These are phyloP conservation scores for Isatis tinctoria DNA, from an alignment of 345 rosid species.

Conservation along the genomic window DNA sequence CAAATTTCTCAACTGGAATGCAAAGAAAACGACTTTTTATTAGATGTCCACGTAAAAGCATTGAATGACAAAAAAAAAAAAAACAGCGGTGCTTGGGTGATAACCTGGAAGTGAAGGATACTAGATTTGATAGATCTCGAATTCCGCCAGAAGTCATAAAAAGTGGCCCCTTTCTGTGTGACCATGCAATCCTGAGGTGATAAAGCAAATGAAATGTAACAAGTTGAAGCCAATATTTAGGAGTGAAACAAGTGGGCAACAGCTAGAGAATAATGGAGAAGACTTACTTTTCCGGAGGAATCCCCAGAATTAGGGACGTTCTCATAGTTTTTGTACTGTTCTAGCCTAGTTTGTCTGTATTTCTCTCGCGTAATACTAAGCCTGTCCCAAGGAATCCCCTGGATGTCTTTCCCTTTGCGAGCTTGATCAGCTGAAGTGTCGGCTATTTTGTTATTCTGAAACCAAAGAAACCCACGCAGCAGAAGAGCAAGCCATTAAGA, in stretches of 20 bases:
- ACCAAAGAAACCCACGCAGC: neutral
- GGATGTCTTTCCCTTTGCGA: constrained; percentile 70
- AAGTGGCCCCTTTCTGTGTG: constrained; percentile 47
- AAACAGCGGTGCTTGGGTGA: neutral
- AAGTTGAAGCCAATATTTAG: neutral
- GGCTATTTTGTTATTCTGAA: constrained; percentile 45
- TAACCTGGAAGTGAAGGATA: constrained; percentile 74
- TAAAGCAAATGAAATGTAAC: neutral
- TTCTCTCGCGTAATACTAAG: constrained; percentile 66
- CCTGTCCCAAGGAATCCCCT: constrained; percentile 90
- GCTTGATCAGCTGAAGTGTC: constrained; percentile 80
- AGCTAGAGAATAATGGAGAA: neutral
- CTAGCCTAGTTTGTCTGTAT: constrained; percentile 70
- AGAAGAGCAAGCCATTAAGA: neutral
- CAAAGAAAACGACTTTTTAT: neutral
- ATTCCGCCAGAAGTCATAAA: constrained; percentile 63
- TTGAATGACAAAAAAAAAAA: too few relatives aligned
- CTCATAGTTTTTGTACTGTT: constrained; percentile 83
- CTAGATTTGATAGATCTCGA: constrained; percentile 72
- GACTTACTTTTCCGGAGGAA: constrained; percentile 51
- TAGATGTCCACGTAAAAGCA: neutral
- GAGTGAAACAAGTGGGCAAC: neutral
- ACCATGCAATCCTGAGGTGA: constrained; percentile 48
- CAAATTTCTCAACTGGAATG: constrained; percentile 73
- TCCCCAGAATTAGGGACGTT: constrained; percentile 69